Conservation (phyloP, 345 rosid genomes). For the Gossypium bickii region DNA sequence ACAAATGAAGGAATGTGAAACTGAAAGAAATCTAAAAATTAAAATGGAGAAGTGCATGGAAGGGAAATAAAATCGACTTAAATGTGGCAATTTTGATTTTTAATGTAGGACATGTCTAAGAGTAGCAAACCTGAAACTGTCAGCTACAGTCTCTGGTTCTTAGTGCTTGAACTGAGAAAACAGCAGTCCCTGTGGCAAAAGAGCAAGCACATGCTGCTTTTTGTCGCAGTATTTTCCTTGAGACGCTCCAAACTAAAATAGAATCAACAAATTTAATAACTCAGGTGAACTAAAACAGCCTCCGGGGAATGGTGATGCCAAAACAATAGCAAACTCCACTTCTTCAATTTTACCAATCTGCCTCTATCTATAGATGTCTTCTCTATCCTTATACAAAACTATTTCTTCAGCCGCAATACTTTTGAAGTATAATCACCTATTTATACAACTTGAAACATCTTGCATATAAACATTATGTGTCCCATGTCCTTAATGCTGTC, state of each 20-base stretch:
- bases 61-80: background rate
- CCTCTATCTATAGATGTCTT: conserved; percentile 13
- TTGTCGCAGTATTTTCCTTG: conserved; percentile 13
- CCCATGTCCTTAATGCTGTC: conserved; percentile 18
- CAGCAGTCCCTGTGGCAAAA: background rate
- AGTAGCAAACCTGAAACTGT: conserved; percentile 33
- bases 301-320: conserved; percentile 5
- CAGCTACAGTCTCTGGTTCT: background rate
- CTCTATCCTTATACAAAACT: conserved; percentile 22
- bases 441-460: conserved; percentile 15
- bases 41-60: background rate
- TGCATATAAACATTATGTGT: conserved; percentile 16
- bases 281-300: conserved; percentile 15
- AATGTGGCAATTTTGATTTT: background rate
- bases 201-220: conserved; percentile 6
- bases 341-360: conserved; percentile 22
- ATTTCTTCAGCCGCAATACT: conserved; percentile 26
- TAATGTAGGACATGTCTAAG: background rate
- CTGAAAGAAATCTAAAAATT: background rate
- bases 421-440: conserved; percentile 19
- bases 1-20: background rate
- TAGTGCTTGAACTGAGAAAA: conserved; percentile 11
- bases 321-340: conserved; percentile 15
- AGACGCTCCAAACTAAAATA: conserved; percentile 18
- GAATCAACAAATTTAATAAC: conserved; percentile 15